Conservation (phyloP, 371 early-diverging fungal species). For the Mortierella sp. region DNA sequence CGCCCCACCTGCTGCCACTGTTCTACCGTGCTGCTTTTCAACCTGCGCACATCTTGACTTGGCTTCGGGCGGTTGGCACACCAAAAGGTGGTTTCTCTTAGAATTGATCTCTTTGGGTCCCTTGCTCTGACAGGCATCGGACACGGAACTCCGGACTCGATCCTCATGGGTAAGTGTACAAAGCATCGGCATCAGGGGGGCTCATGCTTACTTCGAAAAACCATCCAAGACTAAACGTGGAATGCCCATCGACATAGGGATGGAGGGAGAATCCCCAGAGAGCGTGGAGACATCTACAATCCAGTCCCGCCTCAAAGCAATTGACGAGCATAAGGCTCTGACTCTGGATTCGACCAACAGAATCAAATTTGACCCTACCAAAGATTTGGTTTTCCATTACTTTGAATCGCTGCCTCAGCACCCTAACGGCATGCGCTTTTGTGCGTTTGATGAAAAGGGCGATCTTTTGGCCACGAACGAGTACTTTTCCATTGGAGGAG, state of each 20-base stretch:
- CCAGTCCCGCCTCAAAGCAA: slow-evolving; percentile 76
- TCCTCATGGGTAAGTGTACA: slow-evolving; percentile 74
- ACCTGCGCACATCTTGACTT: slow-evolving; percentile 37
- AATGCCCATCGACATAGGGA: slow-evolving; percentile 50
- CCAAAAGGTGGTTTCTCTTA: slow-evolving; percentile 67
- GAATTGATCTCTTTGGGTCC: slow-evolving; percentile 93
- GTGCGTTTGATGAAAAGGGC: slow-evolving; percentile 82
- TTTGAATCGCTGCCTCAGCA: slow-evolving; percentile 91
- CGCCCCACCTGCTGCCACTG: background rate
- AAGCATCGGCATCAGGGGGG: too few relatives aligned
- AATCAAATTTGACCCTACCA: slow-evolving; percentile 85
- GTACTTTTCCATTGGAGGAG: slow-evolving; percentile 96
- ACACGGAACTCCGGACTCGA: slow-evolving; percentile 94
- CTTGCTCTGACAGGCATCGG: slow-evolving; percentile 95
- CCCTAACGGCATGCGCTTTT: slow-evolving; percentile 96
- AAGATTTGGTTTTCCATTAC: slow-evolving; percentile 88
- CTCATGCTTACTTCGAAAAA: too few relatives aligned
- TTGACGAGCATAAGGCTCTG: slow-evolving; percentile 75
- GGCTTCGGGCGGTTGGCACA: background rate
- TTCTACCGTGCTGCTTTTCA: slow-evolving; percentile 36
- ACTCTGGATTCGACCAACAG: slow-evolving; percentile 80
- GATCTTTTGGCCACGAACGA: slow-evolving; percentile 92
- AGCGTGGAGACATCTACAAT: slow-evolving; percentile 87
- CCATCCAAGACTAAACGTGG: background rate
- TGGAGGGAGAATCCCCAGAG: slow-evolving; percentile 95